Percentiles rank a stretch among this genome's conserved stretches.
Conservation (phyloP, 2,329 filamentous ascomycete species). For the Achaetomium macrosporum region DNA sequence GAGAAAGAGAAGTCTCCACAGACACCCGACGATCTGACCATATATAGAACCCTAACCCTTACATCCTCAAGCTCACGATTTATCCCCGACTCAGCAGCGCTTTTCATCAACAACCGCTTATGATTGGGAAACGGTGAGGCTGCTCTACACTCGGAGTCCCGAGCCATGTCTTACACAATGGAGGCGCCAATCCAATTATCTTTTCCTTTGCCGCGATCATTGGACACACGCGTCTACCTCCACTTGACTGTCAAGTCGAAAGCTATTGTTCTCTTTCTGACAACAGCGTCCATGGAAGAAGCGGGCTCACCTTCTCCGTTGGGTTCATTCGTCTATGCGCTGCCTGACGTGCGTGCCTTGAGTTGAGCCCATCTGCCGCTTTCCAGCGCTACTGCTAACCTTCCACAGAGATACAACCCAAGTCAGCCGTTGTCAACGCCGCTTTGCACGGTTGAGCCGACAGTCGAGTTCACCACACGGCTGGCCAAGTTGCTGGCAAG, state of each 20-base stretch:
- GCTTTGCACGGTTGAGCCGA: slow-evolving; percentile 68
- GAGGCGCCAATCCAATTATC: slow-evolving; percentile 42
- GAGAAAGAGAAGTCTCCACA: not conserved
- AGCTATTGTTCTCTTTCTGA: slow-evolving; percentile 55
- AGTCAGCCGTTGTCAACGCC: slow-evolving; percentile 67
- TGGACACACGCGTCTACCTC: slow-evolving; percentile 56
- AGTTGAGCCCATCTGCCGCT: not conserved
- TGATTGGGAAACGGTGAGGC: too few species aligned
- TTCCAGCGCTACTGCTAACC: not conserved
- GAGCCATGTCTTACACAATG: slow-evolving; percentile 11
- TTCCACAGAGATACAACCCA: slow-evolving; percentile 44
- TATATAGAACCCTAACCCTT: not conserved
- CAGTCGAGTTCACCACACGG: slow-evolving; percentile 79
- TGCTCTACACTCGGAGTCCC: too few species aligned
- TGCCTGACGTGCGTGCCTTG: slow-evolving; percentile 66
- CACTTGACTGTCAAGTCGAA: slow-evolving; percentile 54
- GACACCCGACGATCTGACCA: too few species aligned
- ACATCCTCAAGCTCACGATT: too few species aligned
- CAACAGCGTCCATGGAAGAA: slow-evolving; percentile 51
- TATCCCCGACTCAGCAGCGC: not conserved
- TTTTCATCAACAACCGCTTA: not conserved
- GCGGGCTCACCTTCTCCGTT: slow-evolving; percentile 50
- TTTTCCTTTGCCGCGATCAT: slow-evolving; percentile 53
- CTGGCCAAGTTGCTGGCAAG: slow-evolving; percentile 78
- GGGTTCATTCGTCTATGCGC: slow-evolving; percentile 88